These are phyloP conservation scores for Primulina eburnea DNA, from an alignment of 257 asterid species.

Conservation along the genomic window DNA sequence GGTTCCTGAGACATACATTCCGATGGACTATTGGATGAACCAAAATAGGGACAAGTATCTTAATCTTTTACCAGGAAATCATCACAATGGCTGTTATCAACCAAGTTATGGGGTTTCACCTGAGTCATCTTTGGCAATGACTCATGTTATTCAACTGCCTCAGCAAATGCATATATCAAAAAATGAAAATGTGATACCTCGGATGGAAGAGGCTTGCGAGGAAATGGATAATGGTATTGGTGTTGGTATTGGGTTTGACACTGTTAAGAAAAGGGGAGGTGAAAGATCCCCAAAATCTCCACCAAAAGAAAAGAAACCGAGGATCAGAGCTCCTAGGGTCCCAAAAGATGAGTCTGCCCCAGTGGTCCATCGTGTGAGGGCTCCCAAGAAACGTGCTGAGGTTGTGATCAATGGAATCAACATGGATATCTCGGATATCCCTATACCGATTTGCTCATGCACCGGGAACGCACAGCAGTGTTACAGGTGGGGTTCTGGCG, in stretches of 20 bases:
- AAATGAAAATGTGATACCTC: constrained; percentile 32
- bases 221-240: constrained; percentile 37
- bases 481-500: constrained; percentile 94
- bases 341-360: constrained; percentile 41
- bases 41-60: constrained; percentile 48
- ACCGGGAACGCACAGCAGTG: constrained; percentile 81
- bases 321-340: constrained; percentile 42
- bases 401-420: constrained; percentile 60
- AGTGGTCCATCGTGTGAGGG: constrained; percentile 49
- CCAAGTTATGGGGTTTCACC: constrained; percentile 49
- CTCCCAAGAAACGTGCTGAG: constrained; percentile 75
- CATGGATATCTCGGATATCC: constrained; percentile 73
- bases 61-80: constrained; percentile 39
- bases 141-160: constrained; percentile 49
- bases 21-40: constrained; percentile 53
- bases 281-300: constrained; percentile 41
- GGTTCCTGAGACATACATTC: constrained; percentile 39
- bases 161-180: constrained; percentile 40
- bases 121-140: constrained; percentile 49
- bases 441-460: constrained; percentile 80
- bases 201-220: constrained; percentile 38
- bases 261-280: constrained; percentile 52
- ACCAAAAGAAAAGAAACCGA: constrained; percentile 61
- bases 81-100: constrained; percentile 37
- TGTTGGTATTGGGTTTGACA: constrained; percentile 14